These are phyloP conservation scores for Clathrospora elynae DNA, from an alignment of 2,329 filamentous ascomycete genomes.

Conservation along the genomic window DNA sequence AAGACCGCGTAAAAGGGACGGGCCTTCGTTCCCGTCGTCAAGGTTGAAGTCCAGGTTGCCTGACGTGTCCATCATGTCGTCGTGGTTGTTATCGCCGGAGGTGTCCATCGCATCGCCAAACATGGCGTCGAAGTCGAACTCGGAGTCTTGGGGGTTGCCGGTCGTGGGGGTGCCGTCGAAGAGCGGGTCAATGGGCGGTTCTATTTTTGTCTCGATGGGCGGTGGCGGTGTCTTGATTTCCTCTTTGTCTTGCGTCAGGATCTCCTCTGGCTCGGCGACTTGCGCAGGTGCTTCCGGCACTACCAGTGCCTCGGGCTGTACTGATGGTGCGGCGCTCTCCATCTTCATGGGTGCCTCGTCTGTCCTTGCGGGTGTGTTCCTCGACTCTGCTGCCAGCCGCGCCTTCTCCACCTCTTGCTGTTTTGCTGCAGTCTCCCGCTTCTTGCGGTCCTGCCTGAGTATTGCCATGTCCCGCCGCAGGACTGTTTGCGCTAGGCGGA, in stretches of 20 bases:
- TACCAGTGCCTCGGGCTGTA: conserved; percentile 12
- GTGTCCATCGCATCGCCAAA: conserved; percentile 42
- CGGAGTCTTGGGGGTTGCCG: conserved; percentile 39
- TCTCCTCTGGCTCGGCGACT: conserved; percentile 13
- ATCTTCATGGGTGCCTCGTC: conserved; percentile 17
- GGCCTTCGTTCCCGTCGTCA: conserved; percentile 35
- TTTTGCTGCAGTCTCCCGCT: conserved; percentile 43
- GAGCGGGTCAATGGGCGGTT: conserved; percentile 32
- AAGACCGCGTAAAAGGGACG: conserved; percentile 43
- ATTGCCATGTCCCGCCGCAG: conserved; percentile 47
- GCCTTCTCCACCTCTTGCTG: conserved; percentile 40
- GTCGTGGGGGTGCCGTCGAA: conserved; percentile 40
- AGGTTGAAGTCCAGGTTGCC: conserved; percentile 42
- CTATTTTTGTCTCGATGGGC: conserved; percentile 23
- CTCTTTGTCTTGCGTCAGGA: conserved; percentile 21
- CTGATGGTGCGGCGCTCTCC: conserved; percentile 21
- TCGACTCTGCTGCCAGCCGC: conserved; percentile 38
- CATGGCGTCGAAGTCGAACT: conserved; percentile 49
- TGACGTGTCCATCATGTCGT: conserved; percentile 35
- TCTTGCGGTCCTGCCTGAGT: conserved; percentile 42
- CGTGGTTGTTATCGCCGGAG: conserved; percentile 22
- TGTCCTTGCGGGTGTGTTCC: conserved; percentile 13
- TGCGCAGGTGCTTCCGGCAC: conserved; percentile 10
- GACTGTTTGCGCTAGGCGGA: conserved; percentile 45
- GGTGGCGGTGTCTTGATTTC: conserved; percentile 12